Percentiles rank a stretch among this genome's conserved stretches.
Evolutionary conservation across 2,329 filamentous ascomycete species (phyloP).

Genomic region (Tolypocladium inflatum): DNA sequence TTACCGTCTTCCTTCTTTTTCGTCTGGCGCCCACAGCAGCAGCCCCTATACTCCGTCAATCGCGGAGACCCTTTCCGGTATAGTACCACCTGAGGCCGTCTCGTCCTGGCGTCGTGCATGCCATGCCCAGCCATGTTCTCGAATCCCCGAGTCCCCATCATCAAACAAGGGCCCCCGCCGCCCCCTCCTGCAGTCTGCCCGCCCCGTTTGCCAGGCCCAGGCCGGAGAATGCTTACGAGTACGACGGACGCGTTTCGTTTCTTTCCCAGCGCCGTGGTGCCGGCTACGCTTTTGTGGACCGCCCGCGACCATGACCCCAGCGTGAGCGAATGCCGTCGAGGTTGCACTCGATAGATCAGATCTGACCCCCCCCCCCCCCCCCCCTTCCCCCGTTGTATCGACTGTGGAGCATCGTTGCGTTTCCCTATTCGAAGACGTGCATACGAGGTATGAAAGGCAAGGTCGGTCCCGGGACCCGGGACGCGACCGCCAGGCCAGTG

Average conservation of each 20-base stretch:
- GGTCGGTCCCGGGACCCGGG: neutral
- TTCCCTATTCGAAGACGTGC: constrained; percentile 2
- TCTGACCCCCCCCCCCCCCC: neutral
- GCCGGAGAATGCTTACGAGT: neutral
- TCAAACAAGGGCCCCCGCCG: neutral
- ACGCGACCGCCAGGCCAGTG: neutral
- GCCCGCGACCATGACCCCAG: neutral
- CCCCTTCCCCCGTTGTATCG: neutral
- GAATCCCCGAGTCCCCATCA: neutral
- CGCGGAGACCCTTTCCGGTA: neutral
- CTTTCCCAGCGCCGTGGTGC: neutral
- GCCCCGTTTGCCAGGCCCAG: neutral
- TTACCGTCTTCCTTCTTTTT: neutral
- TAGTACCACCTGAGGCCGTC: neutral
- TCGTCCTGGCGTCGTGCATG: neutral
- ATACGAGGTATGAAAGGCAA: neutral
- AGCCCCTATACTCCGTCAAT: too few species aligned
- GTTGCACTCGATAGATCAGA: neutral
- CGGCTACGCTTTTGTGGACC: neutral
- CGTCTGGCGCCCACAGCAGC: too few species aligned
- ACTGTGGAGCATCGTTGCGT: neutral
- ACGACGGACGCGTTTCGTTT: neutral
- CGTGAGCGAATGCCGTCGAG: neutral
- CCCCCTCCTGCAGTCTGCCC: too few species aligned
- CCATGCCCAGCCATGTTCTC: too few species aligned